Percentiles rank a stretch among this genome's conserved stretches.
Conservation (phyloP, 2,329 filamentous ascomycete species). For the Ophiosphaerella narmari region DNA sequence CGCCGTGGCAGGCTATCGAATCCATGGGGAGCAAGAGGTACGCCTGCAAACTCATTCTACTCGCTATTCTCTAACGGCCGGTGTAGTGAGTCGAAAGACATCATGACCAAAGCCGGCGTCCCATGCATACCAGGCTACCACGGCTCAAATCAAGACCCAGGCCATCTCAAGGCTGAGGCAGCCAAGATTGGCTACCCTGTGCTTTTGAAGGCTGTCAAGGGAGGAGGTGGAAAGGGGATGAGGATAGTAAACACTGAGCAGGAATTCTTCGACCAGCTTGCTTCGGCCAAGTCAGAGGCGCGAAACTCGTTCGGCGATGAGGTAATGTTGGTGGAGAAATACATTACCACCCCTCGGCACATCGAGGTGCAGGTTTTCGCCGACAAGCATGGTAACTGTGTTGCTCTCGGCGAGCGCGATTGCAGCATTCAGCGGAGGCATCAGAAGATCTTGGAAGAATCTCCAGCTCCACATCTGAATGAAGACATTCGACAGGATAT, state of each 20-base stretch:
- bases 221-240: constrained; percentile 71
- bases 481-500: constrained; percentile 65
- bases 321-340: constrained; percentile 70
- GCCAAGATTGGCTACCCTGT: constrained; percentile 70
- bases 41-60: neutral
- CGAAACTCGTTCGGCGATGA: constrained; percentile 68
- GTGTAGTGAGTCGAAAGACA: constrained; percentile 78
- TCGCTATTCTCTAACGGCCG: neutral
- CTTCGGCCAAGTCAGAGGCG: constrained; percentile 68
- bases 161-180: constrained; percentile 69
- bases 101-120: constrained; percentile 94
- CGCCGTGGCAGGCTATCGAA: constrained; percentile 75
- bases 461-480: constrained; percentile 65
- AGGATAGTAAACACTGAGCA: constrained; percentile 62
- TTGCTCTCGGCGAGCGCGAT: constrained; percentile 67
- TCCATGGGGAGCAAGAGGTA: constrained; percentile 90
- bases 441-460: constrained; percentile 70
- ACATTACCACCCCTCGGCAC: constrained; percentile 68
- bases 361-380: constrained; percentile 72
- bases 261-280: constrained; percentile 64
- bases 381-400: constrained; percentile 67
- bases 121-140: constrained; percentile 97
- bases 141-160: constrained; percentile 75
- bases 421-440: constrained; percentile 69
- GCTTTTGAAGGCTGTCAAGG: constrained; percentile 69